Conservation (phyloP, 2,329 filamentous ascomycete genomes). For the Colletotrichum sp. region DNA sequence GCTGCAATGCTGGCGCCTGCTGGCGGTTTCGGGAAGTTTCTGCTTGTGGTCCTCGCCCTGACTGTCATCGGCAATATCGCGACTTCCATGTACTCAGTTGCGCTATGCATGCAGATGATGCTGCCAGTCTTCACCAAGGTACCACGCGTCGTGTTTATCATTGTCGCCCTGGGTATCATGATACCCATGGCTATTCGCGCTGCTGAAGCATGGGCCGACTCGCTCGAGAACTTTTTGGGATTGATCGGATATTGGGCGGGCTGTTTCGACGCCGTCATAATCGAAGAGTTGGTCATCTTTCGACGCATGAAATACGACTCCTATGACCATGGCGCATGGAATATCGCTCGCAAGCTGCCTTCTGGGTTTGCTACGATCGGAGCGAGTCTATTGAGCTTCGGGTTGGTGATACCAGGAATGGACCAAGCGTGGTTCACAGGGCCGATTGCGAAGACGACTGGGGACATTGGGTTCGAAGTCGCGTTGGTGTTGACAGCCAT, state of each 20-base stretch:
- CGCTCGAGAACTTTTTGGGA: conserved; percentile 48
- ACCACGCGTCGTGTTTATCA: conserved; percentile 45
- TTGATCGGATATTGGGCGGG: conserved; percentile 53
- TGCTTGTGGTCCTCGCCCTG: conserved; percentile 40
- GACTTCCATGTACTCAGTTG: conserved; percentile 42
- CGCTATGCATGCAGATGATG: conserved; percentile 46
- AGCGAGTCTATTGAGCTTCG: conserved; percentile 48
- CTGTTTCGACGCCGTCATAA: conserved; percentile 44
- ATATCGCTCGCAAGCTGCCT: conserved; percentile 45
- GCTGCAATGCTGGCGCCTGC: conserved; percentile 35
- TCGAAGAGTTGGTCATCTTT: conserved; percentile 48
- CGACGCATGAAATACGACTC: conserved; percentile 44
- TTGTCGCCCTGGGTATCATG: conserved; percentile 43
- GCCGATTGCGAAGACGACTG: conserved; percentile 45
- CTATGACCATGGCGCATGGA: conserved; percentile 50
- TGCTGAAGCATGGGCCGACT: conserved; percentile 42
- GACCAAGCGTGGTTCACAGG: conserved; percentile 48
- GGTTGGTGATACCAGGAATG: conserved; percentile 47
- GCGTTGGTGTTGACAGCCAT: conserved; percentile 46
- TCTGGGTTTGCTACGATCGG: conserved; percentile 46
- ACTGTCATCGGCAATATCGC: conserved; percentile 43
- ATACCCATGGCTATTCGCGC: conserved; percentile 47
- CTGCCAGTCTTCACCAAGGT: conserved; percentile 36
- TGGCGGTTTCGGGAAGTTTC: conserved; percentile 39
- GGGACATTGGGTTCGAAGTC: conserved; percentile 51